phyloP scores from a whole-genome alignment of 2,329 filamentous ascomycete genomes.

The Exophiala calicioides region DNA sequence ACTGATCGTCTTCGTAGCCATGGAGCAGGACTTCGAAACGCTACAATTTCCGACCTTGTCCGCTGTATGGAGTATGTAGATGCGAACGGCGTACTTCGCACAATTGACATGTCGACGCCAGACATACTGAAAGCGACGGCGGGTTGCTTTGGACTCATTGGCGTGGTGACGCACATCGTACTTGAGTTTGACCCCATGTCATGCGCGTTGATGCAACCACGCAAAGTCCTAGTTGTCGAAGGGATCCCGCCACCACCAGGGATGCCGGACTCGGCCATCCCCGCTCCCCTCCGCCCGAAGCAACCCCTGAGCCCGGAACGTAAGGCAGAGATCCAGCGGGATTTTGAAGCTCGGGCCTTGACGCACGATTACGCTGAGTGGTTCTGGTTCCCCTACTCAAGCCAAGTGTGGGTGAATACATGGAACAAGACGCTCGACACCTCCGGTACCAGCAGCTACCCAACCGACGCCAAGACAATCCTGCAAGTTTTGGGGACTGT shows the following conservation, averaged over 20 bases:
- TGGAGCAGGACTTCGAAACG: conserved; percentile 47
- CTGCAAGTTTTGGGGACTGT: conserved; percentile 26
- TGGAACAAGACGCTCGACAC: conserved; percentile 41
- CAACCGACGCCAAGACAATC: conserved; percentile 23
- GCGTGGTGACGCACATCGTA: conserved; percentile 53
- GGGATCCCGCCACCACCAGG: conserved; percentile 26
- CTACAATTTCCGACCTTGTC: conserved; percentile 50
- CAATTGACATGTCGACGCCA: conserved; percentile 43
- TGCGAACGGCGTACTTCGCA: conserved; percentile 40
- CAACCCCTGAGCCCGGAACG: conserved; percentile 18
- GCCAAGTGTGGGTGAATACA: conserved; percentile 50
- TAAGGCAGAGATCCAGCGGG: conserved; percentile 29
- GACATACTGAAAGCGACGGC: conserved; percentile 45
- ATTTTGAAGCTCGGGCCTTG: conserved; percentile 44
- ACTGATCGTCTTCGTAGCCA: conserved; percentile 44
- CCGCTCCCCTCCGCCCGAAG: conserved; percentile 19
- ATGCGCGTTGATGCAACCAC: conserved; percentile 49
- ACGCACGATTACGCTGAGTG: conserved; percentile 51
- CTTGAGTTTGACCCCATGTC: conserved; percentile 51
- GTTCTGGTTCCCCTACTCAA: conserved; percentile 55
- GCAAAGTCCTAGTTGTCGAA: conserved; percentile 39
- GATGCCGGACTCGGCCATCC: conserved; percentile 21
- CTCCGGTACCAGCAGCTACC: conserved; percentile 19
- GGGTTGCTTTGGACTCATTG: conserved; percentile 50
- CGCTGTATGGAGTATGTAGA: conserved; percentile 53